Evolutionary conservation across 1,139 yeast species (phyloP).

Genomic region (Geotrichum fermentans): DNA sequence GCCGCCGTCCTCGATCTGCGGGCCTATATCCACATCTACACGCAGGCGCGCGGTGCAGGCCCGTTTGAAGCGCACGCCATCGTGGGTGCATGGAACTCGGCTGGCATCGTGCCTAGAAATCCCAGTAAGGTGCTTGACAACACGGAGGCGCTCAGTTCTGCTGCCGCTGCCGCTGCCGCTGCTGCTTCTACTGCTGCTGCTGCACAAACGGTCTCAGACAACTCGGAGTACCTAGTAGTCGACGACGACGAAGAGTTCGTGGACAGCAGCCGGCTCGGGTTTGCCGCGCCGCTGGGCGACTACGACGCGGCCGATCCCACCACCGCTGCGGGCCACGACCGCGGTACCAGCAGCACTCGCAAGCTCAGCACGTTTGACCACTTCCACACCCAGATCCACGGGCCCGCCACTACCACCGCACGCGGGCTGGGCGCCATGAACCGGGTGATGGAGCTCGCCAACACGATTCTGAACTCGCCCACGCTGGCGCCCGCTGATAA

Average conservation of each 20-base stretch:
- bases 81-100: constrained; percentile 1
- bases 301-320: too few species aligned
- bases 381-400: background rate
- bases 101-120: constrained; percentile 7
- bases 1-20: background rate
- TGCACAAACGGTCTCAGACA: too few species aligned
- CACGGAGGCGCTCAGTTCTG: too few species aligned
- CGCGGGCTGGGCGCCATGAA: background rate
- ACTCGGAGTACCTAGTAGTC: too few species aligned
- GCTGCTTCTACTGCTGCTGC: too few species aligned
- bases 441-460: background rate
- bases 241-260: background rate
- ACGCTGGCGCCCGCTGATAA: background rate
- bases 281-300: too few species aligned
- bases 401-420: background rate
- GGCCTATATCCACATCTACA: background rate
- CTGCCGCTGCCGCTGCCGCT: too few species aligned
- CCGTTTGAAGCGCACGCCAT: background rate
- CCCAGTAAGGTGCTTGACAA: background rate
- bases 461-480: background rate
- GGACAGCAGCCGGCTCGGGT: background rate
- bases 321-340: too few species aligned
- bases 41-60: background rate
- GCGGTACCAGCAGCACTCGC: background rate
- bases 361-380: background rate